These are phyloP conservation scores for Parachlorella kessleri DNA, from an alignment of 139 green algal genomes.

Conservation along the genomic window DNA sequence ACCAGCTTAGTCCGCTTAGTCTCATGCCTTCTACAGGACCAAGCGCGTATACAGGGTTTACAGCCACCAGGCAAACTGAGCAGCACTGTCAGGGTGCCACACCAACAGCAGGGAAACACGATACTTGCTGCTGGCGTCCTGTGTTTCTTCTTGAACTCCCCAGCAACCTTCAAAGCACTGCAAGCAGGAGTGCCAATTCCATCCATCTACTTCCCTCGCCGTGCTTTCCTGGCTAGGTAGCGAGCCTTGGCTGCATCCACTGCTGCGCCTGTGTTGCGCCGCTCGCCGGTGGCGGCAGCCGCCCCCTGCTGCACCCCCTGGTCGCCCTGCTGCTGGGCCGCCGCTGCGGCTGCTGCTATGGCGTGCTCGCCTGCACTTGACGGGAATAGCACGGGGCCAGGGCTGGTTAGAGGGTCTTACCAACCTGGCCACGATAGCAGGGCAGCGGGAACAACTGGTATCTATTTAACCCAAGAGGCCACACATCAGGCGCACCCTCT, in stretches of 20 bases:
- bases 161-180: too few relatives aligned
- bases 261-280: slow-evolving; percentile 54
- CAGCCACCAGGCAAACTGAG: too few relatives aligned
- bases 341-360: slow-evolving; percentile 9
- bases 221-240: slow-evolving; percentile 70
- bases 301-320: background rate
- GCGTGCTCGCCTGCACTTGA: slow-evolving; percentile 21
- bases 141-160: too few relatives aligned
- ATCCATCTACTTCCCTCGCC: background rate
- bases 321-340: slow-evolving; percentile 10
- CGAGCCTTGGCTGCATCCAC: slow-evolving; percentile 71
- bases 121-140: too few relatives aligned
- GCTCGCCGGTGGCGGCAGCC: slow-evolving; percentile 1
- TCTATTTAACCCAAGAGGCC: background rate
- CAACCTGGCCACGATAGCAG: background rate
- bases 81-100: too few relatives aligned
- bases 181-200: too few relatives aligned
- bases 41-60: too few relatives aligned
- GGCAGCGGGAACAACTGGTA: background rate
- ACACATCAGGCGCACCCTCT: background rate
- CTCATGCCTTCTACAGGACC: too few relatives aligned
- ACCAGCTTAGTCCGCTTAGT: too few relatives aligned
- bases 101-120: too few relatives aligned
- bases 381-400: too few relatives aligned
- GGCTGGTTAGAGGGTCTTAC: background rate